A percentile compares a stretch with the other conserved stretches of the same genome.
Evolutionary conservation across 352 stramenopile species (phyloP).

Genomic region (Phytophthora aleatoria): DNA sequence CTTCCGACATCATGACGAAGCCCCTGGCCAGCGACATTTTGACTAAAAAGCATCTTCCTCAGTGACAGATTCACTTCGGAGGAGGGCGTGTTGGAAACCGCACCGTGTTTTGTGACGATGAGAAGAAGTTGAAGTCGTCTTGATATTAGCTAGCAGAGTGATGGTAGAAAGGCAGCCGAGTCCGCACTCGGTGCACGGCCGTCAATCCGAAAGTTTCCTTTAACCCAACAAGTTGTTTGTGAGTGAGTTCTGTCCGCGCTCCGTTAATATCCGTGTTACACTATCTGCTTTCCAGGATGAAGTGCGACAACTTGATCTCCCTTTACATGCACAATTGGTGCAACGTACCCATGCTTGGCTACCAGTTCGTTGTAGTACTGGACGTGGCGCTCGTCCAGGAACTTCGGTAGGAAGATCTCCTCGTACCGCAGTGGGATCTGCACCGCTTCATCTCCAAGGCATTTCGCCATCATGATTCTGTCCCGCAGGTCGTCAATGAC

Average conservation of each 20-base stretch:
- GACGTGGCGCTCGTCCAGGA: slow-evolving; percentile 11
- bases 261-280: no score
- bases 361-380: slow-evolving; percentile 15
- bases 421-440: slow-evolving; percentile 10
- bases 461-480: slow-evolving; percentile 10
- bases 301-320: not conserved
- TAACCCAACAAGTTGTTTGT: not conserved
- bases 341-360: slow-evolving; percentile 7
- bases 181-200: not conserved
- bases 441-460: slow-evolving; percentile 1
- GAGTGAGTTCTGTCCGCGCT: not conserved
- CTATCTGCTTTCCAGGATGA: no score
- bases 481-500: slow-evolving; percentile 8
- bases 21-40: not conserved
- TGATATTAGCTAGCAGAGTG: not conserved
- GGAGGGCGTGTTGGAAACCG: slow-evolving; percentile 9
- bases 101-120: not conserved
- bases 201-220: not conserved
- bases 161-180: not conserved
- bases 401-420: slow-evolving; percentile 16
- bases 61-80: slow-evolving; percentile 1
- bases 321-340: slow-evolving; percentile 10
- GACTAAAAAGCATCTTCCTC: not conserved
- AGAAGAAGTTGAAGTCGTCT: not conserved
- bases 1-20: slow-evolving; percentile 4